phyloP scores from a whole-genome alignment of 495 filamentous ascomycete species.

The Evansstolkia leycettana region DNA sequence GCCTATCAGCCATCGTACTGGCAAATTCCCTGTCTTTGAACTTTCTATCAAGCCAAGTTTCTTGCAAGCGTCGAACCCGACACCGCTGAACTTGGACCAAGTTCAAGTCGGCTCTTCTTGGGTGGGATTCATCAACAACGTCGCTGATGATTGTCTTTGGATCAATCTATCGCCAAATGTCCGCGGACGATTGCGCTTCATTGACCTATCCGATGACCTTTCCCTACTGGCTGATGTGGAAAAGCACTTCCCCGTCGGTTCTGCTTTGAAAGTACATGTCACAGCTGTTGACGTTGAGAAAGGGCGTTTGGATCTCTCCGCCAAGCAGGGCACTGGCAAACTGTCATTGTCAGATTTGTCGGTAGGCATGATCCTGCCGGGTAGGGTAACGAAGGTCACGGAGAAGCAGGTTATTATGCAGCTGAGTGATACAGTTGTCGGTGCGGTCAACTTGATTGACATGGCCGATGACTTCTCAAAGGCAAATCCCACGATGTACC shows the following conservation, averaged over 20 bases:
- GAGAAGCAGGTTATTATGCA: conserved; percentile 75
- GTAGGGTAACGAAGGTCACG: conserved; percentile 73
- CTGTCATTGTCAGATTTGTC: conserved; percentile 57
- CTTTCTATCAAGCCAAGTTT: conserved; percentile 72
- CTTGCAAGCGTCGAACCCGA: conserved; percentile 39
- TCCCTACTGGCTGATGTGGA: conserved; percentile 60
- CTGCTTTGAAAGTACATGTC: conserved; percentile 67
- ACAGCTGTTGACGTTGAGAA: conserved; percentile 59
- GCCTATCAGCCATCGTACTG: conserved; percentile 72
- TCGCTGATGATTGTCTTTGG: conserved; percentile 67
- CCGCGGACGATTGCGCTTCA: conserved; percentile 63
- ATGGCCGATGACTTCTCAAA: conserved; percentile 74
- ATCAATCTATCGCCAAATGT: conserved; percentile 85
- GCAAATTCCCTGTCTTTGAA: conserved; percentile 71
- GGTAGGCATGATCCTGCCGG: conserved; percentile 67
- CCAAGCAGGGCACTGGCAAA: conserved; percentile 42
- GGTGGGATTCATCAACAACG: conserved; percentile 82
- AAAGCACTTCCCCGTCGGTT: conserved; percentile 81
- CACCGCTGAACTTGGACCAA: conserved; percentile 58
- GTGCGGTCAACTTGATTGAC: conserved; percentile 63
- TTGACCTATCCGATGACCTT: conserved; percentile 80
- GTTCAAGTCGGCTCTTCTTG: conserved; percentile 55
- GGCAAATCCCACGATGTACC: conserved; percentile 52
- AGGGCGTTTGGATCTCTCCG: conserved; percentile 71
- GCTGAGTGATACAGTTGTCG: conserved; percentile 63